These are phyloP conservation scores for Ceratocystis eucalypticola DNA, from an alignment of 2,329 filamentous ascomycete genomes.

Conservation along the genomic window DNA sequence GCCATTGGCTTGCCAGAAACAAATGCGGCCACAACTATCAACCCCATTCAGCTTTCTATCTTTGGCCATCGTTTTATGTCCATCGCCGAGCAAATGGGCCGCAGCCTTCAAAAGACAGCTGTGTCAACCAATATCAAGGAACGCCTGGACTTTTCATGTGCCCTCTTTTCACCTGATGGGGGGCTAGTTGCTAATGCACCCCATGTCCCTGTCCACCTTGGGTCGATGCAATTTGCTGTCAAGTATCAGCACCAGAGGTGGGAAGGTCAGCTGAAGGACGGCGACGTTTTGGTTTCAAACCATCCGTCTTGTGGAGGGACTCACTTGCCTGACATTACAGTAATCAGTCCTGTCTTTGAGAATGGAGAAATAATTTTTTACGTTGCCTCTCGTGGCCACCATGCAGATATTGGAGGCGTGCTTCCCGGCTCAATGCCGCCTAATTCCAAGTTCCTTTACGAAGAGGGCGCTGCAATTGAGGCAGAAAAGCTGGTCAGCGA, in stretches of 20 bases:
- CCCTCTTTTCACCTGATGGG: conserved; percentile 62
- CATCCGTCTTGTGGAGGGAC: conserved; percentile 75
- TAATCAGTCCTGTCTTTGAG: conserved; percentile 62
- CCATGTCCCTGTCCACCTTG: conserved; percentile 67
- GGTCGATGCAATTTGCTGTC: conserved; percentile 72
- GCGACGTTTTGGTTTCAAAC: conserved; percentile 72
- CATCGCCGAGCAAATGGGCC: conserved; percentile 74
- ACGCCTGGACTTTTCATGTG: conserved; percentile 69
- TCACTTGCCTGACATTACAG: conserved; percentile 69
- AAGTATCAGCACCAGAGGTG: conserved; percentile 66
- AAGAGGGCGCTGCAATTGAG: conserved; percentile 50
- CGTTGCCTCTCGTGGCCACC: conserved; percentile 65
- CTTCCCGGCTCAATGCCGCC: conserved; percentile 71
- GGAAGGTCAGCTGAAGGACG: conserved; percentile 61
- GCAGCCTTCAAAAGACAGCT: conserved; percentile 65
- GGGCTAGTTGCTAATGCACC: conserved; percentile 68
- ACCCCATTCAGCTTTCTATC: conserved; percentile 66
- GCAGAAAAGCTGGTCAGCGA: conserved; percentile 60
- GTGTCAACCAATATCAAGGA: conserved; percentile 75
- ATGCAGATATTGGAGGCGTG: conserved; percentile 76
- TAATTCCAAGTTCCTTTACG: conserved; percentile 49
- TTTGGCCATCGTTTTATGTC: conserved; percentile 78
- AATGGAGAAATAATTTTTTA: conserved; percentile 63
- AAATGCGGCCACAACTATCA: conserved; percentile 24
- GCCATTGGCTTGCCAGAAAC: neutral